Evolutionary conservation across 148 eudicot species (phyloP).

Genomic region (Arbutus unedo): DNA sequence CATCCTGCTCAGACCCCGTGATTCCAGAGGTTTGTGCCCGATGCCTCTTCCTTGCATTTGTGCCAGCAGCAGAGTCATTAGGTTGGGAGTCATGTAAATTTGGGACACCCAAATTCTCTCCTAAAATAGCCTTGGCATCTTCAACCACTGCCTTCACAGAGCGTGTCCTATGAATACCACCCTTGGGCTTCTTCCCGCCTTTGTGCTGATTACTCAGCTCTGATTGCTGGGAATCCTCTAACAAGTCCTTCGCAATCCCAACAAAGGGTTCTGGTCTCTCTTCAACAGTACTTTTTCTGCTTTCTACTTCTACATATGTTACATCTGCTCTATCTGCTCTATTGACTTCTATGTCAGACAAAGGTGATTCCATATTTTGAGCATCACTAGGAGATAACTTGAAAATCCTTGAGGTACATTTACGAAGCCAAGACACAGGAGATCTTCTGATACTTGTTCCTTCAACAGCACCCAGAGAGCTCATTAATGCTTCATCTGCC

Average conservation of each 20-base stretch:
- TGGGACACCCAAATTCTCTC: conserved; percentile 26
- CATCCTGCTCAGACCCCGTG: conserved; percentile 53
- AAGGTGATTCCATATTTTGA: conserved; percentile 29
- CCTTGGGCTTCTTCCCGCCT: conserved; percentile 34
- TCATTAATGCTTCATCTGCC: conserved; percentile 28
- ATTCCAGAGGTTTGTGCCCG: conserved; percentile 44
- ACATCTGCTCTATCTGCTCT: conserved; percentile 33
- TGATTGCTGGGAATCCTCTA: conserved; percentile 58
- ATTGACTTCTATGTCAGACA: conserved; percentile 23
- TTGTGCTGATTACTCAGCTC: conserved; percentile 34
- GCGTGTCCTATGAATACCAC: conserved; percentile 41
- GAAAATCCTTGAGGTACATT: conserved; percentile 60
- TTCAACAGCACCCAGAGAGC: conserved; percentile 23
- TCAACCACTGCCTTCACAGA: conserved; percentile 64
- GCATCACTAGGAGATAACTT: conserved; percentile 48
- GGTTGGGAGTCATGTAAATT: conserved; percentile 24
- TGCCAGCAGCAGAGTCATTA: conserved; percentile 28
- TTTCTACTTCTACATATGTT: conserved; percentile 22
- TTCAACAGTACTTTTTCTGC: conserved; percentile 17
- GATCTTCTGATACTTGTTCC: conserved; percentile 24
- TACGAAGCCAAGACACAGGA: conserved; percentile 48
- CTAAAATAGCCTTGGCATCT: conserved; percentile 52
- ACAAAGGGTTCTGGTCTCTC: conserved; percentile 28
- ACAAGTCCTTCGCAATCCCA: conserved; percentile 24
- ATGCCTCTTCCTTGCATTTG: conserved; percentile 49